Evolutionary conservation across 2,329 filamentous ascomycete species (phyloP), one percentile per base, ranked within the genome.

Genomic region (Plectosphaerella plurivora): DNA sequence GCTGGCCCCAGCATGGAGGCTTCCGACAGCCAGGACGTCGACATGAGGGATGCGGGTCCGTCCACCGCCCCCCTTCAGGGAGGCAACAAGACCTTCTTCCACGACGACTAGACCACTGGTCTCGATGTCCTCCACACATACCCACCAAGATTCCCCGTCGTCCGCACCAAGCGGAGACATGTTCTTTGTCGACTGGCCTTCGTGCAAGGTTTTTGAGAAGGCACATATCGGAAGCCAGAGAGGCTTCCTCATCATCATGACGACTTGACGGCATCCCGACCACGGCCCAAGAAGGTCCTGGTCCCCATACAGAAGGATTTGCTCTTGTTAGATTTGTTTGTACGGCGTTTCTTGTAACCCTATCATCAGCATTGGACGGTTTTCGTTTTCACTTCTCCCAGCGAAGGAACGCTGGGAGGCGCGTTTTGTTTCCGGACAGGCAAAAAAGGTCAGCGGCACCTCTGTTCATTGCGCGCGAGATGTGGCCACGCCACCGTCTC

Each of bases 11-110:
- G 62, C 20, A 64, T 65, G 49, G 71, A 73, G 9, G 60, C 68
- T 16, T 55, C 67, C 2, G 56, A 59, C 6, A 67, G 62, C 28
- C 72, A 76, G 50, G 81, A 83, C 51, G 69, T 83, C 28, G 75
- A 78, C 20, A 83, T 83, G 81, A 65, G 72, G 39, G 81, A 84
- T 55, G 78, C 75, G 20, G 77, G 76, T 6, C 77, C 79, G 7
- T 78, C 78, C 9, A 80, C 79, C 2, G 79, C 79, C 9, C 77
- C 79, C 14, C 66, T 79, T 16, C 73, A 73, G 52, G 71, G 70
- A 47, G 71, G 70, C 45, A 75, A 71, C 59, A 68, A 71, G 33
- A 75, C 73, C 1, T 81, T 81, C 59, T 81, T 81, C 62, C 73
- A 74, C 52, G 76, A 79, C 53, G 69, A 77, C 51, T 73, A 61